Evolutionary conservation across 2,329 filamentous ascomycete species (phyloP).

Genomic region (Alternaria atra): DNA sequence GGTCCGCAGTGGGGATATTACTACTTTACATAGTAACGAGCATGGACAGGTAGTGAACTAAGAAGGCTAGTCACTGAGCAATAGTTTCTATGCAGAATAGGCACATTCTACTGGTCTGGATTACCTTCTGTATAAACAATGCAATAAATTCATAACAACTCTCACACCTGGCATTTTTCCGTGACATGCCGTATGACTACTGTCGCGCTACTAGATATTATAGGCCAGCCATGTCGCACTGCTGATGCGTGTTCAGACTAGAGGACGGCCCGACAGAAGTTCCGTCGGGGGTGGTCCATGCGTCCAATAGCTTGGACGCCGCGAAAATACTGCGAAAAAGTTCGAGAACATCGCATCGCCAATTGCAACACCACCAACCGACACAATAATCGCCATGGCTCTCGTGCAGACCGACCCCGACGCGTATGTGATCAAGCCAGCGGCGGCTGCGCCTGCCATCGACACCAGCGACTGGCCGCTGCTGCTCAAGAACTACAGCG

Average conservation of each 20-base stretch:
- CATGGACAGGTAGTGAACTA: constrained; percentile 1
- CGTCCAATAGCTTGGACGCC: constrained; percentile 19
- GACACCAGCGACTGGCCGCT: constrained; percentile 93
- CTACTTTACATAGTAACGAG: constrained; percentile 5
- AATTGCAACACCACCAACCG: constrained; percentile 38
- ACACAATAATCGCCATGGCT: constrained; percentile 44
- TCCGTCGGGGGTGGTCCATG: constrained; percentile 3
- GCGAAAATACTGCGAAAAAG: constrained; percentile 33
- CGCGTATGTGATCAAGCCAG: constrained; percentile 91
- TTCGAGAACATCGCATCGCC: constrained; percentile 37
- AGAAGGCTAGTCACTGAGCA: background rate
- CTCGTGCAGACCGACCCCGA: constrained; percentile 58
- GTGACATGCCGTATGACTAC: background rate
- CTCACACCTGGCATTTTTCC: background rate
- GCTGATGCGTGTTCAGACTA: constrained; percentile 1
- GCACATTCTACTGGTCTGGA: background rate
- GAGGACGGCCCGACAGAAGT: constrained; percentile 13
- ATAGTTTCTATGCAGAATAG: background rate
- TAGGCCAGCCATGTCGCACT: background rate
- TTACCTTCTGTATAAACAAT: background rate
- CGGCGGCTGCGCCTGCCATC: constrained; percentile 78
- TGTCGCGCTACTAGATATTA: background rate
- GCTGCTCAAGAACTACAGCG: constrained; percentile 94
- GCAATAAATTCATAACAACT: background rate
- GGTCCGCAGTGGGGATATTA: constrained; percentile 5